Percentiles rank a stretch among this genome's conserved stretches.
Evolutionary conservation across 805 yeast genomes (phyloP).

Genomic region (Lipomyces spencermartinsiae): DNA sequence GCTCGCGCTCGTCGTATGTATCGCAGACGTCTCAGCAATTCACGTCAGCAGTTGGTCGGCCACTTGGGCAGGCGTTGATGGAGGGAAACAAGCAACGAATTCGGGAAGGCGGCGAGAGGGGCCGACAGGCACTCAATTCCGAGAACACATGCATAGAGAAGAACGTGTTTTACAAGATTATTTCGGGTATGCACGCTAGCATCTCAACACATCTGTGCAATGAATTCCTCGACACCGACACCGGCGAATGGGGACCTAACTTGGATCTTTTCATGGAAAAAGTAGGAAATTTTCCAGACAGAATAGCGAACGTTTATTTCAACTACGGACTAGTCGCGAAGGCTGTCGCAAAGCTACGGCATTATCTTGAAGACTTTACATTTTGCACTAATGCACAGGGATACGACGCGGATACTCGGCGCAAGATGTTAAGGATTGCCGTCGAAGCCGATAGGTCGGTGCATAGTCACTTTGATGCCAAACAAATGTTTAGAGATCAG

Average conservation of each 20-base stretch:
- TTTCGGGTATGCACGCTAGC: conserved; percentile 95
- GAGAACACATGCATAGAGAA: conserved; percentile 79
- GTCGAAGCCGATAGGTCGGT: conserved; percentile 44
- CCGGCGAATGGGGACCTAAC: conserved; percentile 86
- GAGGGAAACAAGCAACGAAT: conserved; percentile 40
- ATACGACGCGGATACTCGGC: conserved; percentile 55
- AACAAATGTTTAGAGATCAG: conserved; percentile 54
- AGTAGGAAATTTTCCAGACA: conserved; percentile 88
- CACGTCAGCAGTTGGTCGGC: conserved; percentile 19
- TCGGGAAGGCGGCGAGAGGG: conserved; percentile 42
- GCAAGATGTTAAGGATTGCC: conserved; percentile 52
- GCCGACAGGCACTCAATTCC: conserved; percentile 47
- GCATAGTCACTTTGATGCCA: conserved; percentile 53
- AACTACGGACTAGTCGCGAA: conserved; percentile 88
- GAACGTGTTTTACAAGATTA: conserved; percentile 80
- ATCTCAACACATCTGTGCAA: conserved; percentile 91
- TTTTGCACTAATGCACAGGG: conserved; percentile 51
- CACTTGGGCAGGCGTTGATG: conserved; percentile 36
- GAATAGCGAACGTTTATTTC: conserved; percentile 87
- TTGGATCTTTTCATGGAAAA: conserved; percentile 81
- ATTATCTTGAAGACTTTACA: conserved; percentile 57
- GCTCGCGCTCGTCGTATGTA: background rate
- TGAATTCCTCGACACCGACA: conserved; percentile 72
- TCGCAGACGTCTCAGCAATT: background rate
- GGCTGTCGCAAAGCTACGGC: conserved; percentile 72